phyloP scores from a whole-genome alignment of 2,329 filamentous ascomycete species.

The Trichoderma sp. region DNA sequence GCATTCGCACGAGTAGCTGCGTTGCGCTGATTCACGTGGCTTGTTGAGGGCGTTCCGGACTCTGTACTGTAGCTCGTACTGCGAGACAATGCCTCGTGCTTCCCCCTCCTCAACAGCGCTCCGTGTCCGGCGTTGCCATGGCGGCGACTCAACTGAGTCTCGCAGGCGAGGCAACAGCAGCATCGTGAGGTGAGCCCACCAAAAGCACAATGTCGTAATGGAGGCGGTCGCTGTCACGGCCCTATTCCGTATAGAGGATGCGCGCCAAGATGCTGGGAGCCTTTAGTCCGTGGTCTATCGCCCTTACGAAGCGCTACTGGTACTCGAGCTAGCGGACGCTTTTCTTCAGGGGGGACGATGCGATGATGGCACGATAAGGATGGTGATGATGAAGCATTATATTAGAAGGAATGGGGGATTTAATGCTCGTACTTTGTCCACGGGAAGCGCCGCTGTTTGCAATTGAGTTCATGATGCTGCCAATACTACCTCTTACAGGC shows the following conservation, averaged over 20 bases:
- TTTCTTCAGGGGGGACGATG: not conserved
- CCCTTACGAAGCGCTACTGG: not conserved
- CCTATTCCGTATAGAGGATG: constrained; percentile 4
- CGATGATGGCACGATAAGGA: constrained; percentile 13
- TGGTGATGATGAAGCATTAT: not conserved
- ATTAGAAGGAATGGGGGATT: not conserved
- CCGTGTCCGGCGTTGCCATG: constrained; percentile 15
- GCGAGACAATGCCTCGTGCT: not conserved
- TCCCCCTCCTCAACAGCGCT: not conserved
- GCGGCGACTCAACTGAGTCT: not conserved
- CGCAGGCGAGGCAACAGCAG: not conserved
- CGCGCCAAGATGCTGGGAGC: constrained; percentile 15
- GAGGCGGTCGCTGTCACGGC: constrained; percentile 5
- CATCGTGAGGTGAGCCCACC: constrained; percentile 15
- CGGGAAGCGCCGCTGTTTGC: not conserved
- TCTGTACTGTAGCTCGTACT: not conserved
- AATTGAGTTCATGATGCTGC: not conserved
- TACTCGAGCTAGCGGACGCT: not conserved
- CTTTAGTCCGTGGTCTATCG: constrained; percentile 7
- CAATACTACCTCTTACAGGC: not conserved
- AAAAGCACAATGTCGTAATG: constrained; percentile 18
- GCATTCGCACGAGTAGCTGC: not conserved
- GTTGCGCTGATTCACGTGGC: not conserved
- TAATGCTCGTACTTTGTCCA: not conserved
- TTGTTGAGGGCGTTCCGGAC: not conserved